Evolutionary conservation across 495 filamentous ascomycete species (phyloP).

Genomic region (Parathielavia hyrcaniae): DNA sequence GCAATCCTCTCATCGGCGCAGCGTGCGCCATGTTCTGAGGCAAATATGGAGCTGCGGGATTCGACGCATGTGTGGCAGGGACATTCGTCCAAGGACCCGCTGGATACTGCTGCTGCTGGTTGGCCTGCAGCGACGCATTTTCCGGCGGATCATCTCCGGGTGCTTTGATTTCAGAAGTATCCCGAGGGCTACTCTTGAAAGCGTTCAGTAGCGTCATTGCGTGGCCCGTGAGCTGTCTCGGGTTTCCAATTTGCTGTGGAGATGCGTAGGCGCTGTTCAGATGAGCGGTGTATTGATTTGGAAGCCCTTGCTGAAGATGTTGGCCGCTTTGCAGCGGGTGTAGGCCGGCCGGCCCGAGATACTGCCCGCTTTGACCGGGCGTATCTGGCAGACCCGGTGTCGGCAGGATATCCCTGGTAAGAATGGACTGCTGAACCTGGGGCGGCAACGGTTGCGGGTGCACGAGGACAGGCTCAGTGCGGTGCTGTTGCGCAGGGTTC

Average conservation of each 20-base stretch:
- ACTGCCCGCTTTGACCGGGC: constrained; percentile 32
- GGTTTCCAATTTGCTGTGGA: constrained; percentile 50
- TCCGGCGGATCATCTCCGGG: constrained; percentile 15
- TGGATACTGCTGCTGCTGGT: constrained; percentile 20
- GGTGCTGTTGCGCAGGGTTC: constrained; percentile 25
- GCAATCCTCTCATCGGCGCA: constrained; percentile 8
- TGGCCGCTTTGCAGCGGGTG: constrained; percentile 29
- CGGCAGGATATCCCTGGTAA: constrained; percentile 29
- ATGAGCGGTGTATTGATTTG: constrained; percentile 9
- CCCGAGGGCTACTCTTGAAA: constrained; percentile 46
- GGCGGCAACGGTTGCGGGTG: constrained; percentile 52
- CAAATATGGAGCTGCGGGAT: constrained; percentile 24
- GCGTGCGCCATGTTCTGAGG: constrained; percentile 17
- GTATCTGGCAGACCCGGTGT: constrained; percentile 27
- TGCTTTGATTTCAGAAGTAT: constrained; percentile 13
- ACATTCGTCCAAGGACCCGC: constrained; percentile 18
- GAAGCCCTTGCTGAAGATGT: constrained; percentile 34
- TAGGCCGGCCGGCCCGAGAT: constrained; percentile 36
- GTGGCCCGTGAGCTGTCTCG: constrained; percentile 57
- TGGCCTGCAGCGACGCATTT: constrained; percentile 9
- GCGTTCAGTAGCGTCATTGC: constrained; percentile 57
- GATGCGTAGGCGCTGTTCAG: constrained; percentile 40
- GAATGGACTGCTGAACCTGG: constrained; percentile 42
- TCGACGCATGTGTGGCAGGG: constrained; percentile 12
- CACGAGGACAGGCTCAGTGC: constrained; percentile 40